Evolutionary conservation across 129 eudicot species (phyloP), one percentile per base, ranked within the genome.

Genomic region (Apium graveolens): DNA sequence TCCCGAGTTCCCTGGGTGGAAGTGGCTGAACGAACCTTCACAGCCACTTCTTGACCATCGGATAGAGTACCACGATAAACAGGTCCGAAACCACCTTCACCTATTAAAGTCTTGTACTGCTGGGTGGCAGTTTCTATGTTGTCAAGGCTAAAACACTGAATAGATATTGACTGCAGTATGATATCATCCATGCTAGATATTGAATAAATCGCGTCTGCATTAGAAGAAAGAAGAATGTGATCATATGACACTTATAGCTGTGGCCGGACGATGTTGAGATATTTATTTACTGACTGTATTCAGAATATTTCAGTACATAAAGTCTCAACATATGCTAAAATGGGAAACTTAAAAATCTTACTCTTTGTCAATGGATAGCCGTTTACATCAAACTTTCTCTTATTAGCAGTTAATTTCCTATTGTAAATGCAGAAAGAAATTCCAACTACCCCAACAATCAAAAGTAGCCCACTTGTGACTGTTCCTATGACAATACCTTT

Each of bases 1-100:
- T 92, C 97, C 46, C 97, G 97, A 55, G 89, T 89, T 84, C 97
- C 97, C 78, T 92, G 97, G 32, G 97, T 90, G 63, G 97, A 92
- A 70, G 89, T 92, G 55, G 90, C 91, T 80, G 97, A 92, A 74
- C 96, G 88, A 73, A 92, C 97, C 78, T 92, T 92, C 68, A 92
- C 97, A 13, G 97, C 97, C 78, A 92, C 97, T 86, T 90, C 95
- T 81, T 89, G 84, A 76, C 97, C 97, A 82, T 90, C 93, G 35
- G 83, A 82, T 75, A 92, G 83, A 68, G 92, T 85, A 77, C 97
- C 97, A 73, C 89, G 92, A 77, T 89, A 92, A 75, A 92, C 97
- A 41, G 95, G 80, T 76, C 97, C 97, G 72, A 92, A 92, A 24
- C 97, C 97, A 38, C 97, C 97, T 82, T 92, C 97, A 72, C 97